Conservation (phyloP, 106 monocot genomes). For the Dendrobium chrysotoxum region DNA sequence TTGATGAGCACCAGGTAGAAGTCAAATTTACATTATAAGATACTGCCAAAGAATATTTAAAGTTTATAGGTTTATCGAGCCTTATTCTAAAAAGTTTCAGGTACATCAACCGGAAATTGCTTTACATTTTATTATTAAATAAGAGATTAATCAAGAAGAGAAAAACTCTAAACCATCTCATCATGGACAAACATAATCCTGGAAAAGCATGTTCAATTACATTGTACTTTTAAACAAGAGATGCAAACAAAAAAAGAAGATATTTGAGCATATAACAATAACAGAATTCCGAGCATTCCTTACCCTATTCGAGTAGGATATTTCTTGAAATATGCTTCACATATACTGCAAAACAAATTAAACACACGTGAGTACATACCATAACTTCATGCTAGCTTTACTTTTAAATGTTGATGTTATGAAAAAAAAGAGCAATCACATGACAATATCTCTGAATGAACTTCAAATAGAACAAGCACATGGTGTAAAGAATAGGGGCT, state of each 20-base stretch:
- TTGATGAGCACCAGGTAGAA: neutral
- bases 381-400: neutral
- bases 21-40: neutral
- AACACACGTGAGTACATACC: neutral
- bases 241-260: constrained; percentile 3
- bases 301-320: constrained; percentile 83
- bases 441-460: neutral
- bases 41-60: neutral
- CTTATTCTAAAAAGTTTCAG: neutral
- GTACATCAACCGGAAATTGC: neutral
- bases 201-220: neutral
- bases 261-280: neutral
- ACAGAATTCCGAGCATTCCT: constrained; percentile 6
- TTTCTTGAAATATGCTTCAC: constrained; percentile 98
- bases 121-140: neutral
- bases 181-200: neutral
- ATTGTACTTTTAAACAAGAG: neutral
- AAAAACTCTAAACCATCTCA: constrained; percentile 6
- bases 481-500: neutral
- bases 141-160: neutral
- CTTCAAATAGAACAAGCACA: constrained; percentile 1
- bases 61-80: neutral
- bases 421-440: neutral
- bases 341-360: constrained; percentile 65
- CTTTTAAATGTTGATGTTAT: neutral